Evolutionary conservation across 1,284 basidiomycete genomes (phyloP).

Genomic region (Pterulicium gracile): DNA sequence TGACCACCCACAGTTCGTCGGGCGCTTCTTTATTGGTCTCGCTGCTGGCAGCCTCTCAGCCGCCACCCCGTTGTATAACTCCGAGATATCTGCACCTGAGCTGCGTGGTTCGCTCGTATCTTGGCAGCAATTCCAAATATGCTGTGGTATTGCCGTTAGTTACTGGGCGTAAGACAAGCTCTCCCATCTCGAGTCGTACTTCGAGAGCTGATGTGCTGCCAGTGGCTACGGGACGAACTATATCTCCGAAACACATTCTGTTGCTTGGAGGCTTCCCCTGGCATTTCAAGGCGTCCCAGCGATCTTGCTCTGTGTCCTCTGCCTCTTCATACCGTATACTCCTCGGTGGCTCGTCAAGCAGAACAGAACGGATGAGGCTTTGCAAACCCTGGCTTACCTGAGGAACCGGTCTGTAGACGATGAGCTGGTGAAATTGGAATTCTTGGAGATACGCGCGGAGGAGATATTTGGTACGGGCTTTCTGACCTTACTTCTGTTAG

Average conservation of each 20-base stretch:
- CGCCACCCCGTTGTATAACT: constrained; percentile 15
- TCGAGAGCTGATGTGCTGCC: background rate
- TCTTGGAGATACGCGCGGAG: constrained; percentile 21
- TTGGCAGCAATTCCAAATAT: constrained; percentile 15
- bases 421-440: constrained; percentile 22
- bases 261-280: constrained; percentile 23
- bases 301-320: constrained; percentile 17
- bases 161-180: constrained; percentile 11
- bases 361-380: constrained; percentile 23
- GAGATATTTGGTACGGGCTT: constrained; percentile 17
- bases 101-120: constrained; percentile 16
- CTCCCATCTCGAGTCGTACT: background rate
- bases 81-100: constrained; percentile 17
- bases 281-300: constrained; percentile 28
- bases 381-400: constrained; percentile 23
- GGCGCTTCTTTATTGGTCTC: constrained; percentile 17
- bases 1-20: constrained; percentile 12
- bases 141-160: constrained; percentile 14
- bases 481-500: background rate
- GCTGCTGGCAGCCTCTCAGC: constrained; percentile 16
- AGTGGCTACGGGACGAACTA: constrained; percentile 19
- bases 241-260: constrained; percentile 19
- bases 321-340: constrained; percentile 24
- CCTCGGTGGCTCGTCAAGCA: constrained; percentile 28
- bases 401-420: constrained; percentile 21